A percentile compares a stretch with the other conserved stretches of the same genome.
Conservation (phyloP, 768 basidiomycete species). For the Russula foetens region DNA sequence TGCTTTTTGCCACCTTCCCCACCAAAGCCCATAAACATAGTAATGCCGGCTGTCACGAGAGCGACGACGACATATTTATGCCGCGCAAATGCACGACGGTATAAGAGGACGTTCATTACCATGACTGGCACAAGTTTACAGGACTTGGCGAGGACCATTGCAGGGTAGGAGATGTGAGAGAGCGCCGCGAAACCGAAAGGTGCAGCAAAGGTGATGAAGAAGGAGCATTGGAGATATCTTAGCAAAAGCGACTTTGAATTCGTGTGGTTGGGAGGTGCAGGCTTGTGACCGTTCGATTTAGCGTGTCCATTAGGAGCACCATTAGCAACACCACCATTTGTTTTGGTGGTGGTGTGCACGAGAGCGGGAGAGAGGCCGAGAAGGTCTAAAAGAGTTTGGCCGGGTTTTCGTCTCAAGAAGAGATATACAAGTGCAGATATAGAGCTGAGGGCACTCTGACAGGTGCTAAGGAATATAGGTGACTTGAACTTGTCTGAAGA, state of each 20-base stretch:
- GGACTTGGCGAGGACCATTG: constrained; percentile 97
- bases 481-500: constrained; percentile 73
- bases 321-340: constrained; percentile 28
- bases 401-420: constrained; percentile 46
- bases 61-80: constrained; percentile 94
- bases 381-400: constrained; percentile 43
- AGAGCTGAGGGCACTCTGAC: constrained; percentile 73
- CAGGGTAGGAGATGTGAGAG: constrained; percentile 94
- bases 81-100: constrained; percentile 83
- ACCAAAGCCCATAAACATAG: constrained; percentile 88
- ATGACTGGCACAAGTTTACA: constrained; percentile 99
- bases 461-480: constrained; percentile 76
- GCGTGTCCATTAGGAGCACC: constrained; percentile 30
- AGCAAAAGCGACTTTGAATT: constrained; percentile 47
- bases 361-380: constrained; percentile 49
- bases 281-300: constrained; percentile 23
- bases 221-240: constrained; percentile 73
- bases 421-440: constrained; percentile 75
- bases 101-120: constrained; percentile 94
- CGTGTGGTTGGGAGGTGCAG: constrained; percentile 25
- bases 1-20: constrained; percentile 40
- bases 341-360: constrained; percentile 17
- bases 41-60: constrained; percentile 90
- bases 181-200: constrained; percentile 96
- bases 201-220: constrained; percentile 84